Base-by-base conservation (phyloP, 2,329 filamentous ascomycete genomes). In the Pestalotiopsis sp. region DNA sequence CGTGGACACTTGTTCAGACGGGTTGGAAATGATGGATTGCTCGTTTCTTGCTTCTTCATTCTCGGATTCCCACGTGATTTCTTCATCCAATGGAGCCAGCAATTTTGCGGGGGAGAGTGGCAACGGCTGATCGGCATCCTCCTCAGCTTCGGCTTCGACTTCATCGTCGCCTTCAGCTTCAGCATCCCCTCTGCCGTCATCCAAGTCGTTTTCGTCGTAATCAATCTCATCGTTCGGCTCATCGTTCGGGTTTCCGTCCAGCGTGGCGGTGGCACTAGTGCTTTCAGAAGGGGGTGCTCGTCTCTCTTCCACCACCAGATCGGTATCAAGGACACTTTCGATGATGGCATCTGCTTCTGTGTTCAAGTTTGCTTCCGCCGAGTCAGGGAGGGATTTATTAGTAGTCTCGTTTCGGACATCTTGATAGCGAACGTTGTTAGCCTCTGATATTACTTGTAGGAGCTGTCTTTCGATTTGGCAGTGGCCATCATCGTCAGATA, bases 41-140 rank as follows among this genome's bases (percentile, higher is more conserved):
- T 68, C 71, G 27, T 70, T 69, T 52, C 73, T 67, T 45, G 61
- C 67, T 38, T 77, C 76, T 64, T 78, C 77, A 31, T 77, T 71
- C 1, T 79, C 77, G 6, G 77, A 79, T 70, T 79, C 77, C 77
- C 77, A 79, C 1, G 77, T 79, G 67, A 77, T 78, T 68, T 78
- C 77, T 57, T 76, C 75, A 20, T 77, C 75, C 13, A 66, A 67
- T 27, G 65, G n/a, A 69, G 57, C 65, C 58, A 27, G 38, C 20
- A 58, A 65, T 65, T 41, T 73, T 67, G 25, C 39, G 14, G 66
- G 13, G 39, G 52, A 27, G 20, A 25, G 17, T n/a, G 59, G 59
- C 3, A 17, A 45, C 66, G 55, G 49, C 65, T 12, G 69, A 65
- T 64, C 69, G 60, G 75, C 74, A 67, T 67, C 55, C 65, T 70